A percentile compares a stretch with the other conserved stretches of the same genome.
phyloP scores from a whole-genome alignment of 2,329 filamentous ascomycete species.

The Aspergillus sp. region DNA sequence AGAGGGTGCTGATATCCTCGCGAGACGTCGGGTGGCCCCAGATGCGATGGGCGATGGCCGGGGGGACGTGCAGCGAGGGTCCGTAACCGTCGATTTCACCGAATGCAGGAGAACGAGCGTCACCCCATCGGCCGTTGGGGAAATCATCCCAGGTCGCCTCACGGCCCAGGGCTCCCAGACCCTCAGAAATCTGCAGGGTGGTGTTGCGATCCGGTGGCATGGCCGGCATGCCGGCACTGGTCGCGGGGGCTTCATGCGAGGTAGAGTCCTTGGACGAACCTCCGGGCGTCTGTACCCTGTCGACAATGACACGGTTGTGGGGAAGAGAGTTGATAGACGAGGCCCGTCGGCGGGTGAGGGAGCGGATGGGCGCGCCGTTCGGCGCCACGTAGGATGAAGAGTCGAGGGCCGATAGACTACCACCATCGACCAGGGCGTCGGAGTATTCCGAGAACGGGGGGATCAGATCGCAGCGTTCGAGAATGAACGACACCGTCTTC shows the following conservation, averaged over 20 bases:
- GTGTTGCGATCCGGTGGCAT: slow-evolving; percentile 74
- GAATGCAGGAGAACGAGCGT: slow-evolving; percentile 87
- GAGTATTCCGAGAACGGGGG: slow-evolving; percentile 54
- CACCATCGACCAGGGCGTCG: slow-evolving; percentile 45
- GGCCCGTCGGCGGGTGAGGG: slow-evolving; percentile 57
- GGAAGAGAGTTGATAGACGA: slow-evolving; percentile 82
- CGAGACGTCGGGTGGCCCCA: slow-evolving; percentile 76
- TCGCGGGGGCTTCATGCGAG: slow-evolving; percentile 67
- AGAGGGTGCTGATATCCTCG: slow-evolving; percentile 75
- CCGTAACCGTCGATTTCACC: slow-evolving; percentile 98
- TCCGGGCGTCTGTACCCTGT: slow-evolving; percentile 47
- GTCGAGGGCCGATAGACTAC: slow-evolving; percentile 23
- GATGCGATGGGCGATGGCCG: slow-evolving; percentile 75
- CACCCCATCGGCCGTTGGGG: slow-evolving; percentile 93
- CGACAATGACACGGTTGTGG: slow-evolving; percentile 83
- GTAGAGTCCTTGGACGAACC: slow-evolving; percentile 37
- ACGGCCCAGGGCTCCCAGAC: slow-evolving; percentile 81
- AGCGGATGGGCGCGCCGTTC: slow-evolving; percentile 24
- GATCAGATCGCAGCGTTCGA: slow-evolving; percentile 84
- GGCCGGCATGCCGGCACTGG: slow-evolving; percentile 72
- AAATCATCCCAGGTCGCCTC: slow-evolving; percentile 99
- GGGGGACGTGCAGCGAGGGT: slow-evolving; percentile 87
- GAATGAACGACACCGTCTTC: slow-evolving; percentile 90
- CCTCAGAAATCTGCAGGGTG: slow-evolving; percentile 90
- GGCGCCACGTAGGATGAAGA: slow-evolving; percentile 25